Evolutionary conservation across 305 asterid species (phyloP), one percentile per base, ranked within the genome.

Genomic region (Coffea humblotiana): DNA sequence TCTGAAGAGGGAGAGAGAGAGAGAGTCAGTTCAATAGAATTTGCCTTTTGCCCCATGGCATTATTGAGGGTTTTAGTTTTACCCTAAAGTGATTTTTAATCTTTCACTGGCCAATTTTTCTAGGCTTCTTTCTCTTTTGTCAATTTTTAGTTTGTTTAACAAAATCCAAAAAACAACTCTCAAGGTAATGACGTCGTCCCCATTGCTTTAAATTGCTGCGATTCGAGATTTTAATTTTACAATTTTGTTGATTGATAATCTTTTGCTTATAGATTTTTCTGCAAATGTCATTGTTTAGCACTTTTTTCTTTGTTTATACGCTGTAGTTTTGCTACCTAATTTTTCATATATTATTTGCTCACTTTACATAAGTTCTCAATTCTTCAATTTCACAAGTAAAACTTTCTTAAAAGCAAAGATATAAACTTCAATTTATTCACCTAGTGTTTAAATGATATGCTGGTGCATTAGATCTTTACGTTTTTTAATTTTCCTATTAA

Each of bases 1-100:
- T 69, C 21, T 69, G 27, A 64, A 48, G 72, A 23, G 32, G 32
- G 32, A 29, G 32, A 23, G 16, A 27, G 15, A 78, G 8, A 12
- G 16, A 32, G 81, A 78, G 40, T 58, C 64, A 58, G 4, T 27
- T 71, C 71, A 2, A 6, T 10, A 21, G 29, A 78, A 78, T 78
- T 37, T 25, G 51, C 25, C 48, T 58, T 25, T 43, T 78, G 77
- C 77, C 63, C 76, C 75, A 8, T 12, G 6, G 11, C 0, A 14
- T 70, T 78, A 18, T 27, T 73, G 66, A 52, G 27, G 13, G 29
- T 4, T 27, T 58, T n/a, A 15, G 29, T 79, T 16, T 25, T 58
- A 13, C 23, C 35, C 29, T 18, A 25, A 19, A 23, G 16, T 37
- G 0, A 23, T 3, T 21, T 67, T 0, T 6, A 78, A 6, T 68